phyloP scores from a whole-genome alignment of 495 filamentous ascomycete species.

The Xylaria nigripes region DNA sequence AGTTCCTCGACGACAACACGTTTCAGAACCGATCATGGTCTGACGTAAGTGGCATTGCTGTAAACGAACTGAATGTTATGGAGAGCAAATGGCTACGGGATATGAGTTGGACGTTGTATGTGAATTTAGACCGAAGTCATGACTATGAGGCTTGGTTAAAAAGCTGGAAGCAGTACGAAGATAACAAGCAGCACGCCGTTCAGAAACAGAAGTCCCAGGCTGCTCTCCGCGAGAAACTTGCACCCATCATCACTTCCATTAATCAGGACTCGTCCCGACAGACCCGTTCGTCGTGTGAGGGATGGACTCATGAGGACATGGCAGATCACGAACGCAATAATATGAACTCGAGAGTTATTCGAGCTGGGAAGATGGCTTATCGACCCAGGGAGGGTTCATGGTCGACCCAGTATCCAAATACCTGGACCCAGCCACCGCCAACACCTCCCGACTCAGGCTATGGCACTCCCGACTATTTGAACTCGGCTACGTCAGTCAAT shows the following conservation, averaged over 20 bases:
- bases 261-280: conserved; percentile 47
- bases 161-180: conserved; percentile 76
- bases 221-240: conserved; percentile 40
- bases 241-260: conserved; percentile 56
- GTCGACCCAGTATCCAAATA: conserved; percentile 24
- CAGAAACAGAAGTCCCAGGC: conserved; percentile 29
- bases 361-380: conserved; percentile 35
- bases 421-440: conserved; percentile 33
- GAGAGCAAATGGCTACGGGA: conserved; percentile 86
- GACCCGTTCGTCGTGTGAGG: conserved; percentile 31
- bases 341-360: conserved; percentile 39
- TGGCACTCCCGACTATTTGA: conserved; percentile 42
- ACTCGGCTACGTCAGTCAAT: conserved; percentile 37
- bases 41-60: conserved; percentile 88
- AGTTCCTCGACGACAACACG: conserved; percentile 98
- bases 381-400: conserved; percentile 43
- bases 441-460: conserved; percentile 46
- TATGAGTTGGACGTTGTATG: conserved; percentile 81
- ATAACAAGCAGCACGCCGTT: conserved; percentile 49
- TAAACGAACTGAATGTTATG: conserved; percentile 78
- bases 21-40: conserved; percentile 99
- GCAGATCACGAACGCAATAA: conserved; percentile 42
- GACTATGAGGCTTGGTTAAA: conserved; percentile 76
- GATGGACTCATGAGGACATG: conserved; percentile 46
- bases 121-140: conserved; percentile 71